These are phyloP conservation scores for Neonectria coccinea DNA, from an alignment of 2,329 filamentous ascomycete genomes.

Conservation along the genomic window DNA sequence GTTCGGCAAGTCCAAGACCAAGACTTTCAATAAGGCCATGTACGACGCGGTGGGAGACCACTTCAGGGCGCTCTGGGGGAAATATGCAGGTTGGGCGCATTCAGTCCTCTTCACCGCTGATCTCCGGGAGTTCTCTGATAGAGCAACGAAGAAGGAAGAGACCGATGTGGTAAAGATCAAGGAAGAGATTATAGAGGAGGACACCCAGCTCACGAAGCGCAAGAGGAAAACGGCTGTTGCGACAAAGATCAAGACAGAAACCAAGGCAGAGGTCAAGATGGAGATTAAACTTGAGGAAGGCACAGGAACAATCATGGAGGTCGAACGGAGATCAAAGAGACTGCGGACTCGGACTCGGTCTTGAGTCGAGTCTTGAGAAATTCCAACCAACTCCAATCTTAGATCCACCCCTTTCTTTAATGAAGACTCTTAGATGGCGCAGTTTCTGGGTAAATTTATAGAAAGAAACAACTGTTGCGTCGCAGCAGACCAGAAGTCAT, in stretches of 20 bases:
- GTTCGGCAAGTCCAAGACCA: slow-evolving; percentile 86
- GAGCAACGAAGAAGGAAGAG: slow-evolving; percentile 49
- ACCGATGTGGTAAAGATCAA: slow-evolving; percentile 34
- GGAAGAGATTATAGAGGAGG: slow-evolving; percentile 40
- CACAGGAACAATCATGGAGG: slow-evolving; percentile 26
- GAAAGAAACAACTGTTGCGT: background rate
- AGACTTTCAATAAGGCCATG: slow-evolving; percentile 86
- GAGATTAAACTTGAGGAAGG: slow-evolving; percentile 36
- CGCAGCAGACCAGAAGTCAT: background rate
- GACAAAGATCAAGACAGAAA: slow-evolving; percentile 27
- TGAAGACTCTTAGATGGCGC: background rate
- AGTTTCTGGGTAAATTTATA: background rate
- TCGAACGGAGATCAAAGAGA: slow-evolving; percentile 44
- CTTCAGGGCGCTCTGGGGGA: slow-evolving; percentile 90
- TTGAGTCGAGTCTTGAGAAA: background rate
- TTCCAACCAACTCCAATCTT: background rate
- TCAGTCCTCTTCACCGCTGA: slow-evolving; percentile 97
- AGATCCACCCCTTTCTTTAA: background rate
- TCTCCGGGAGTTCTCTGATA: slow-evolving; percentile 83
- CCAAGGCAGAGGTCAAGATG: slow-evolving; percentile 35
- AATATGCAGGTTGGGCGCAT: slow-evolving; percentile 97
- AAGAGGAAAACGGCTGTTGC: slow-evolving; percentile 41
- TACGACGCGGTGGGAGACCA: slow-evolving; percentile 93
- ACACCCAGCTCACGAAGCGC: slow-evolving; percentile 33
- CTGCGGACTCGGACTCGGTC: slow-evolving; percentile 39